Percentiles rank a stretch among this genome's conserved stretches.
These are phyloP conservation scores for Exophiala calicioides DNA, from an alignment of 2,329 filamentous ascomycete species.

Conservation along the genomic window DNA sequence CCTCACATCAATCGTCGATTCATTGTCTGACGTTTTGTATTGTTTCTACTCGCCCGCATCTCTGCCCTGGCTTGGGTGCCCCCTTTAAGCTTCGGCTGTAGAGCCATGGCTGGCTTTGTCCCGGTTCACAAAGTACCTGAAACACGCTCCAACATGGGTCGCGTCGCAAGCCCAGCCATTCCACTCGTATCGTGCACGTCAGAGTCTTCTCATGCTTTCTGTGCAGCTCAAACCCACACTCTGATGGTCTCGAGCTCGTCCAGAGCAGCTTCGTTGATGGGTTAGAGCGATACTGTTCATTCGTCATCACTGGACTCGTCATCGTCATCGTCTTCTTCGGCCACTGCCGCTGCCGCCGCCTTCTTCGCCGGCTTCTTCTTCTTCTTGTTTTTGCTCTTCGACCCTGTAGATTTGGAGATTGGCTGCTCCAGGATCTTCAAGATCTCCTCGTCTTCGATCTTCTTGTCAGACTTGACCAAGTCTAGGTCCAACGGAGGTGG, in stretches of 20 bases:
- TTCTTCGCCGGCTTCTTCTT: conserved; percentile 69
- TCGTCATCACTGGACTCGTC: conserved; percentile 45
- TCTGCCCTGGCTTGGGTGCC: too few relatives aligned
- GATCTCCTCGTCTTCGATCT: conserved; percentile 94
- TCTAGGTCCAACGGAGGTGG: conserved; percentile 74
- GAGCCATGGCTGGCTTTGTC: background rate
- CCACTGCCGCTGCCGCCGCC: conserved; percentile 38
- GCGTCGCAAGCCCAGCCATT: conserved; percentile 11
- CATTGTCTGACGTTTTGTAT: background rate
- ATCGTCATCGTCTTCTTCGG: conserved; percentile 41
- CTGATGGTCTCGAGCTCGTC: too few relatives aligned
- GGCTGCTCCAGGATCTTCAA: conserved; percentile 92
- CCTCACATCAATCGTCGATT: background rate
- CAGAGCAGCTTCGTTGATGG: too few relatives aligned
- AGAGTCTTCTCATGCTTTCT: too few relatives aligned
- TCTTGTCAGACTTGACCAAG: conserved; percentile 93
- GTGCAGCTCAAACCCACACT: conserved; percentile 1
- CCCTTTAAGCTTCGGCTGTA: background rate
- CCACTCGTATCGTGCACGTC: too few relatives aligned
- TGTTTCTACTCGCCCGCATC: too few relatives aligned
- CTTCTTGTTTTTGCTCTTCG: conserved; percentile 86
- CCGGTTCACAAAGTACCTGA: conserved; percentile 8
- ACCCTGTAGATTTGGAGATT: conserved; percentile 60
- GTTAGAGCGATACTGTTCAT: conserved; percentile 37
- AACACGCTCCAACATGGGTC: conserved; percentile 18